Base-by-base conservation (phyloP, 768 basidiomycete genomes). In the Hygrophoropsis aurantiaca region DNA sequence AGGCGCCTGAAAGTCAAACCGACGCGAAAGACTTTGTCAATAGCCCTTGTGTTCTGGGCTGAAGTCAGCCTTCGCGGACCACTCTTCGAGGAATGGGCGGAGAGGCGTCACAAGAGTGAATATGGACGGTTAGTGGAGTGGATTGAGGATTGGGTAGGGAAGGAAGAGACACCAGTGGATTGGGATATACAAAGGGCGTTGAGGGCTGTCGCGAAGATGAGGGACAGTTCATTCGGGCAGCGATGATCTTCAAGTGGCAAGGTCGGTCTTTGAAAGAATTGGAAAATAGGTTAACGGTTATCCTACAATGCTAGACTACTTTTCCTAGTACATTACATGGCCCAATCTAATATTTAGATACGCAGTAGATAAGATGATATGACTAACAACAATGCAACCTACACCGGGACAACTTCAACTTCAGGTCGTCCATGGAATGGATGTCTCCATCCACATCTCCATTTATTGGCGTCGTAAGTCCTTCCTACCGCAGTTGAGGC, bases 1-100 rank as follows among this genome's bases (percentile, higher is more conserved):
- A 74, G 76, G 6, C 71, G 69, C 13, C 54, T 90, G 32, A 62
- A 62, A 0, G 66, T 91, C 10, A 32, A 42, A 35, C 88, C 89
- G 1, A 68, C 71, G n/a, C 62, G 58, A 21, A 64, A 71, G 33
- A 84, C 85, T 13, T 63, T 93, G 11, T 76, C 81, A 2, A 58
- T 81, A 0, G 80, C 81, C 18, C 58, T 93, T 41, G 79, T 82
- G 37, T 78, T 86, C 49, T 90, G 88, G 81, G 75, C 74, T 5
- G 88, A 92, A 58, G 80, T 86, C 24, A 79, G 80, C 51, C 64
- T 81, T 44, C 75, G 79, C 36, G 77, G 80, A 11, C 82, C 84
- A 38, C 55, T 84, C 51, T 62, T 87, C 15, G 81, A 84, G 57
- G 58, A 59, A 11, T 65, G 67, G 46, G 72, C 68, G 60, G 65